These are phyloP conservation scores for Thermothelomyces thermophilus DNA, from an alignment of 2,329 filamentous ascomycete species.

Conservation along the genomic window DNA sequence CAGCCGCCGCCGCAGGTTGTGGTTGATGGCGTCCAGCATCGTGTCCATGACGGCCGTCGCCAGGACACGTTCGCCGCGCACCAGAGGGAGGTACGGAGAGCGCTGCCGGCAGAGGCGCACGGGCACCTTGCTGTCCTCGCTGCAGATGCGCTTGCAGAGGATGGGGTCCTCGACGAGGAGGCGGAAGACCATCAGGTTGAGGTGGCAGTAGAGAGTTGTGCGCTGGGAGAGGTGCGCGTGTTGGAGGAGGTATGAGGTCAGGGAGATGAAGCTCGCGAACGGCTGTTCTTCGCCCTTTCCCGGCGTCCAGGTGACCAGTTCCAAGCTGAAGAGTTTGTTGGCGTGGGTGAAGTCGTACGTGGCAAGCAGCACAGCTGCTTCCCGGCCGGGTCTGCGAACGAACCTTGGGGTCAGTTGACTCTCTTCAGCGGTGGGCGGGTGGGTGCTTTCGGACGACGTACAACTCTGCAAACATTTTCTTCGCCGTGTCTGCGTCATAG, in stretches of 20 bases:
- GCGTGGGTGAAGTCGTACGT: conserved; percentile 91
- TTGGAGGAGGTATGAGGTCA: conserved; percentile 87
- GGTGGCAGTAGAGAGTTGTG: conserved; percentile 73
- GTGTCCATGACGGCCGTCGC: conserved; percentile 75
- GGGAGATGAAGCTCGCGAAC: conserved; percentile 74
- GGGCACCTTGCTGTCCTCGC: conserved; percentile 63
- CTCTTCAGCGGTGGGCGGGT: no score
- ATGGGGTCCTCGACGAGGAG: conserved; percentile 79
- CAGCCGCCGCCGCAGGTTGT: conserved; percentile 80
- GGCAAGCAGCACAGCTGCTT: conserved; percentile 73
- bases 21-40: conserved; percentile 84
- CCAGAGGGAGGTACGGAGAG: conserved; percentile 73
- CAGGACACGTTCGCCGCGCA: conserved; percentile 65
- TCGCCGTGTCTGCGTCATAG: conserved; percentile 72
- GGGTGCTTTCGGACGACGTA: conserved; percentile 41
- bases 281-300: conserved; percentile 65
- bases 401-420: no score
- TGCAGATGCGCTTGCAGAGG: conserved; percentile 78
- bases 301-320: conserved; percentile 59
- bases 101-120: conserved; percentile 86
- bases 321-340: conserved; percentile 92
- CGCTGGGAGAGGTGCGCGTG: conserved; percentile 81
- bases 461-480: conserved; percentile 72
- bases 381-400: conserved; percentile 60
- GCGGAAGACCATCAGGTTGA: conserved; percentile 78